Evolutionary conservation across 192 early-diverging fungal species (phyloP).

Genomic region (Gaertneriomyces semiglobifer): DNA sequence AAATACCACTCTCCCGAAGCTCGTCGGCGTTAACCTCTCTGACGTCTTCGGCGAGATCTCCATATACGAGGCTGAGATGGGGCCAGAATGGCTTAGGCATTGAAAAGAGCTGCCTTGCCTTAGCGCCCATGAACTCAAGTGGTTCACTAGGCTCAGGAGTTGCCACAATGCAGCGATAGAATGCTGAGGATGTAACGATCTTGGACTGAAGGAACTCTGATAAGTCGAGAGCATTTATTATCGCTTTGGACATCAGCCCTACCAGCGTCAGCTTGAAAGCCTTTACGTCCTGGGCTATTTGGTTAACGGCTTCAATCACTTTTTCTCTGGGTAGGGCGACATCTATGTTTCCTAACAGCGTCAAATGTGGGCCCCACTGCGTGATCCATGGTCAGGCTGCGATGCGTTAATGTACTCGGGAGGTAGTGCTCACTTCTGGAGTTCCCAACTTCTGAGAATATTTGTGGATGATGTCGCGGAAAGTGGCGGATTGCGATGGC

Average conservation of each 20-base stretch:
- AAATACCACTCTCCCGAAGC: conserved; percentile 14
- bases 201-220: conserved; percentile 2
- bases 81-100: conserved; percentile 27
- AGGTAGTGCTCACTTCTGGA: conserved; percentile 6
- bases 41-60: conserved; percentile 17
- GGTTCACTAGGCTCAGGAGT: conserved; percentile 16
- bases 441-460: conserved; percentile 27
- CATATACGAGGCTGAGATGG: conserved; percentile 40
- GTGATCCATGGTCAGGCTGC: neutral
- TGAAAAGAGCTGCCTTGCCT: conserved; percentile 2
- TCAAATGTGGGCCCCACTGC: conserved; percentile 34
- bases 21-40: conserved; percentile 13
- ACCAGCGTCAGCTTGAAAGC: conserved; percentile 21
- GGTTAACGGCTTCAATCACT: neutral
- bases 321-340: conserved; percentile 8
- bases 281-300: conserved; percentile 5
- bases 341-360: conserved; percentile 30
- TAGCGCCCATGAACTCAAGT: conserved; percentile 22
- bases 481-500: conserved; percentile 12
- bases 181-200: conserved; percentile 28
- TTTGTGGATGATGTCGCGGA: conserved; percentile 7
- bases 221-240: neutral
- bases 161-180: conserved; percentile 40
- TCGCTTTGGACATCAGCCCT: neutral
- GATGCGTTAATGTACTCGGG: neutral